A percentile compares a stretch with the other conserved stretches of the same genome.
phyloP scores from a whole-genome alignment of 345 rosid genomes.

The Citrus maxima region DNA sequence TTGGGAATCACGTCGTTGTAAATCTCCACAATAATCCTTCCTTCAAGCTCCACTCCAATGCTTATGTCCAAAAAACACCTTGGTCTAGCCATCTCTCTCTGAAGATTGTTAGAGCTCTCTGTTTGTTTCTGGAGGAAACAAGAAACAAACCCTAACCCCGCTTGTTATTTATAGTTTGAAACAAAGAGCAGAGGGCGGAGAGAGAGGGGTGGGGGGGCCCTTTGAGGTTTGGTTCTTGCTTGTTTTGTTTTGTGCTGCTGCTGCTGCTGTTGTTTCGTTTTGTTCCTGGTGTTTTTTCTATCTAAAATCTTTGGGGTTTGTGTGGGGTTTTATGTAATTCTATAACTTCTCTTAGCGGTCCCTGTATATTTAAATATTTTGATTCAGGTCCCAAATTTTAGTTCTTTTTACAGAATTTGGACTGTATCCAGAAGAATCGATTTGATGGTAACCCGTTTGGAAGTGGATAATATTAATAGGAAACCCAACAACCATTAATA shows the following conservation, averaged over 20 bases:
- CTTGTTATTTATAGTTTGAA: constrained; percentile 14
- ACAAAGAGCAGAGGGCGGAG: not conserved
- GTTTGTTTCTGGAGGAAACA: not conserved
- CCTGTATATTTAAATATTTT: not conserved
- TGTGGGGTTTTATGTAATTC: too few species aligned
- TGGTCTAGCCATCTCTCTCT: constrained; percentile 47
- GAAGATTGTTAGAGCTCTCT: not conserved
- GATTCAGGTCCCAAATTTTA: not conserved
- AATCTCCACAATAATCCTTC: constrained; percentile 84
- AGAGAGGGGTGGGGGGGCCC: not conserved
- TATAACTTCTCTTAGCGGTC: not conserved
- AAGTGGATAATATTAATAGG: not conserved
- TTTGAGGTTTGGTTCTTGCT: not conserved
- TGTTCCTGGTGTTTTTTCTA: not conserved
- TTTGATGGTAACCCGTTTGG: not conserved
- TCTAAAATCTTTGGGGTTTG: not conserved
- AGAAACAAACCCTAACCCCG: constrained; percentile 18
- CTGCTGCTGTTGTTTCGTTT: too few species aligned
- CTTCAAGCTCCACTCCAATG: constrained; percentile 91
- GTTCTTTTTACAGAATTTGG: not conserved
- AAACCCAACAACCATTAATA: not conserved
- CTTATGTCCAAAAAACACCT: constrained; percentile 81
- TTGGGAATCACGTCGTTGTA: constrained; percentile 77
- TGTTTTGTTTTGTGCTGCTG: not conserved
- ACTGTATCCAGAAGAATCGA: not conserved